phyloP scores from a whole-genome alignment of 2,329 filamentous ascomycete species.

The Aspergillus sp. region DNA sequence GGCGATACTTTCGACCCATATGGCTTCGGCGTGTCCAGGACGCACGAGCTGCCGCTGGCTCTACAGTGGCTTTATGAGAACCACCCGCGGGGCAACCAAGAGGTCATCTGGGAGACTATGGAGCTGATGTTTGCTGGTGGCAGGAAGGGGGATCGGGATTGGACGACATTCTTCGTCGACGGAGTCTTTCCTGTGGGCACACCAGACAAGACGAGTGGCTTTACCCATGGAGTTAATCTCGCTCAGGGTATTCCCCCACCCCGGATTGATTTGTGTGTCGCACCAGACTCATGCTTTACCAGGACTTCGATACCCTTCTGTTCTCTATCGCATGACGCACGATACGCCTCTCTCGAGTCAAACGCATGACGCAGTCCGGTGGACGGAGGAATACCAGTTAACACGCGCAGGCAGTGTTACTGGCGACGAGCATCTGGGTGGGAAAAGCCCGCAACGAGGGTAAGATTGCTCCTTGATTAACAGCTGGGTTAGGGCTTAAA shows the following conservation, averaged over 20 bases:
- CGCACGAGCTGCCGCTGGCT: conserved; percentile 47
- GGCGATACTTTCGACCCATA: conserved; percentile 44
- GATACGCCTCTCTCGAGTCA: conserved; percentile 44
- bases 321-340: conserved; percentile 46
- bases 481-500: not conserved
- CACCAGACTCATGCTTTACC: conserved; percentile 17
- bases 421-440: conserved; percentile 51
- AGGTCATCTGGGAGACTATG: conserved; percentile 45
- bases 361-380: conserved; percentile 46
- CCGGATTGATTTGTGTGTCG: too few species aligned
- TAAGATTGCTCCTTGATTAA: conserved; percentile 5
- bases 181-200: conserved; percentile 37
- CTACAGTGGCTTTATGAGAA: conserved; percentile 52
- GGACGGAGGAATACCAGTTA: conserved; percentile 51
- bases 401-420: conserved; percentile 50
- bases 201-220: conserved; percentile 23
- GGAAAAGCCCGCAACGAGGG: conserved; percentile 44
- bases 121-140: conserved; percentile 42
- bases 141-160: conserved; percentile 17
- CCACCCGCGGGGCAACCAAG: conserved; percentile 38
- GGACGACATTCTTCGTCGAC: conserved; percentile 42
- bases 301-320: conserved; percentile 41
- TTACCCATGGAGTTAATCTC: conserved; percentile 51
- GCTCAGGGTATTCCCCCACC: conserved; percentile 35
- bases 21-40: conserved; percentile 40